Evolutionary conservation across 2,329 filamentous ascomycete genomes (phyloP), one percentile per base, ranked within the genome.

Genomic region (Penicillium sp.): DNA sequence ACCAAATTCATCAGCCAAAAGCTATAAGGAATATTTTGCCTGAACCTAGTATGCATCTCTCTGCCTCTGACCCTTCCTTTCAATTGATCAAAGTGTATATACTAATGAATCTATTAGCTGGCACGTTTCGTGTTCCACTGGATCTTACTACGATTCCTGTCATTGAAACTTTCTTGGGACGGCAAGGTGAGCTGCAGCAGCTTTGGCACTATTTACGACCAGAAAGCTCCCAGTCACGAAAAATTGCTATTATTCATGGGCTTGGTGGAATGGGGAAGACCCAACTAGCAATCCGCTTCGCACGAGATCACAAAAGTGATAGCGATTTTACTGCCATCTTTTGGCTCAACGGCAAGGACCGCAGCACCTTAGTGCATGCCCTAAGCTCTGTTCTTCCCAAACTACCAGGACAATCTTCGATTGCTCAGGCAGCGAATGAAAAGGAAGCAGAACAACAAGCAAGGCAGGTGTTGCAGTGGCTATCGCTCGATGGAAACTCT

Each of bases 231-330:
- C 18, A 24, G 2, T 52, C 48, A 35, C 57, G 50, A 45, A 65
- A 57, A 23, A 59, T 66, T 38, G 59, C 57, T 0, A 49, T 64
- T 16, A 30, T 66, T 24, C 58, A 65, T 48, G 60, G 64, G 16
- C 62, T 65, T 56, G 62, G 66, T 7, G 63, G 64, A 1, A 65
- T 65, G 5, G 64, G 65, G 30, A 66, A 68, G 42, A 65, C 66
- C 5, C 60, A 68, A 38, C 55, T 66, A 47, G 64, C 62, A 6
- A 59, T 63, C 47, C 55, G 52, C 5, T 65, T 65, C 52, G 62
- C 63, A 11, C 59, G 62, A 46, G 33, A 62, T 7, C 59, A 68
- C 20, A 59, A 60, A 53, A 11, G 58, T 49, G 46, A 65, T 45
- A n/a, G n/a, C n/a, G n/a, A n/a, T n/a, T 66, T 63, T 9, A 64